phyloP scores from a whole-genome alignment of 371 early-diverging fungal genomes.

The Mortierella sp. region DNA sequence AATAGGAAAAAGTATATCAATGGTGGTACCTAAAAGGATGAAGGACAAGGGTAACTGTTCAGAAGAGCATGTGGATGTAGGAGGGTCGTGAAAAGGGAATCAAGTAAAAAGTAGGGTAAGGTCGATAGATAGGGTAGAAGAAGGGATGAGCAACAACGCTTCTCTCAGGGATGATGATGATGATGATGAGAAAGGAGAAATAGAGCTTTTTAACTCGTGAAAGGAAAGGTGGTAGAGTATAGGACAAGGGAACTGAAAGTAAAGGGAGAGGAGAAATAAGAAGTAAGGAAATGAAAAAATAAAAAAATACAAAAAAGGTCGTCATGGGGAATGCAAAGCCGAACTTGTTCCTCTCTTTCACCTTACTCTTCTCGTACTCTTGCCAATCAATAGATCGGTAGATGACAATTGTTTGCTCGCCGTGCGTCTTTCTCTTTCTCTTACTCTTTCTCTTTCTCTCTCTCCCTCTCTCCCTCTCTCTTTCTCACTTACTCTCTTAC shows the following conservation, averaged over 20 bases:
- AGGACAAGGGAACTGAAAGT: background rate
- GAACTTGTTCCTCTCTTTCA: conserved; percentile 1
- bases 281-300: conserved; percentile 6
- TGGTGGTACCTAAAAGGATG: background rate
- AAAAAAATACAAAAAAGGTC: conserved; percentile 2
- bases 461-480: conserved; percentile 1
- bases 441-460: conserved; percentile 9
- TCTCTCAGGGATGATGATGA: conserved; percentile 4
- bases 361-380: background rate
- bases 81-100: background rate
- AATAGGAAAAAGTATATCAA: background rate
- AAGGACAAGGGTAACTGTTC: background rate
- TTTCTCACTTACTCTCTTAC: background rate
- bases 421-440: conserved; percentile 6
- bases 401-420: no score
- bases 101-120: background rate
- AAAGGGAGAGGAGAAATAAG: conserved; percentile 1
- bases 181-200: background rate
- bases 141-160: background rate
- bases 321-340: background rate
- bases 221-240: no score
- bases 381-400: no score
- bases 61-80: background rate
- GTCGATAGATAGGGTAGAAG: background rate
- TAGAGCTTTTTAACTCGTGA: background rate